Percentiles rank a stretch among this genome's conserved stretches.
These are phyloP conservation scores for Lachnellula occidentalis DNA, from an alignment of 2,329 filamentous ascomycete species.

Conservation along the genomic window DNA sequence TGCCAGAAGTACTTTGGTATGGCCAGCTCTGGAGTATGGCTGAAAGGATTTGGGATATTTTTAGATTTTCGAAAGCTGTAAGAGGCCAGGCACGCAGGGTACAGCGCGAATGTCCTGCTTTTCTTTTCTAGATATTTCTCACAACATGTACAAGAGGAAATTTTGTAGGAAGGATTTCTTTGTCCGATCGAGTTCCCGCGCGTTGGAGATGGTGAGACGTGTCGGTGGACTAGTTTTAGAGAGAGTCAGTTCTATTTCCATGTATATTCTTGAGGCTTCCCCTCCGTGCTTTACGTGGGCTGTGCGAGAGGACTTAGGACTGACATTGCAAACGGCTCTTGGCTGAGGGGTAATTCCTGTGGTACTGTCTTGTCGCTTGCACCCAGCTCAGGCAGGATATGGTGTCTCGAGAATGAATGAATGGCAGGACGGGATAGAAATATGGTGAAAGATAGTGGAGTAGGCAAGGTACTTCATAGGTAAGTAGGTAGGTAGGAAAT, in stretches of 20 bases:
- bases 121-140: neutral
- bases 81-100: neutral
- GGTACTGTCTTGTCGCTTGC: neutral
- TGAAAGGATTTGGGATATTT: neutral
- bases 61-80: neutral
- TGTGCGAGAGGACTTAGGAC: neutral
- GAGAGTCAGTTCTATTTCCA: slow-evolving; percentile 6
- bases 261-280: slow-evolving; percentile 1
- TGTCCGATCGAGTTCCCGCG: slow-evolving; percentile 16
- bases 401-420: too few species aligned
- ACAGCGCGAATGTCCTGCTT: neutral
- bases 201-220: slow-evolving; percentile 14
- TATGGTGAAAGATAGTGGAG: slow-evolving; percentile 10
- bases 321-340: slow-evolving; percentile 5
- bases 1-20: slow-evolving; percentile 17
- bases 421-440: slow-evolving; percentile 5
- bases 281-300: neutral
- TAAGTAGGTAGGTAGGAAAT: too few species aligned
- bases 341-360: slow-evolving; percentile 16
- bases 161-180: slow-evolving; percentile 11
- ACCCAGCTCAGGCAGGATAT: neutral
- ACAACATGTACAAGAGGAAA: slow-evolving; percentile 1
- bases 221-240: slow-evolving; percentile 15
- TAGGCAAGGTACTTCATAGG: too few species aligned
- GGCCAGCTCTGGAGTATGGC: slow-evolving; percentile 21